These are phyloP conservation scores for Fusarium stilboides DNA, from an alignment of 2,329 filamentous ascomycete species.

Conservation along the genomic window DNA sequence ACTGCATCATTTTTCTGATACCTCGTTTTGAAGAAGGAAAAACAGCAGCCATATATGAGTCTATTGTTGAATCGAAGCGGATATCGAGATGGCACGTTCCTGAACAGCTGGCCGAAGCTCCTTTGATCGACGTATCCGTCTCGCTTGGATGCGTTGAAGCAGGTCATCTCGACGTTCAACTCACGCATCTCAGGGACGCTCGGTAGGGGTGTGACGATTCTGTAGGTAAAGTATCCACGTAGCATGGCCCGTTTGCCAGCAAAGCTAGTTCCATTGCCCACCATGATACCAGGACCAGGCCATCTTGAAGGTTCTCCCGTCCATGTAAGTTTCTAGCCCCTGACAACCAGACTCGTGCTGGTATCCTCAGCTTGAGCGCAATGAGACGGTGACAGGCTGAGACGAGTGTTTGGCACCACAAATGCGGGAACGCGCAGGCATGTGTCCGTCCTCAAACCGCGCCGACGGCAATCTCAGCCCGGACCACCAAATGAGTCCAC, in stretches of 20 bases:
- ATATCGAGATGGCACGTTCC: conserved; percentile 28
- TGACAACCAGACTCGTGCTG: conserved; percentile 30
- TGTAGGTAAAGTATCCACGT: conserved; percentile 18
- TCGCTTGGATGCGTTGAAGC: conserved; percentile 32
- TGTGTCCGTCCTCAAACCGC: conserved; percentile 47
- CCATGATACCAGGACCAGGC: conserved; percentile 29
- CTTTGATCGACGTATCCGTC: conserved; percentile 40
- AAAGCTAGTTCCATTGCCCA: conserved; percentile 20
- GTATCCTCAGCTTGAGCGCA: conserved; percentile 40
- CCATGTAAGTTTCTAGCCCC: conserved; percentile 19
- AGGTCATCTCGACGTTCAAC: conserved; percentile 22
- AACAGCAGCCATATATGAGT: background rate
- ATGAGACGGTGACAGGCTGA: conserved; percentile 48
- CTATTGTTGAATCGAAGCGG: background rate
- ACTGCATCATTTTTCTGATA: conserved; percentile 8
- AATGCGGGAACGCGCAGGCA: conserved; percentile 41
- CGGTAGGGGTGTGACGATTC: conserved; percentile 20
- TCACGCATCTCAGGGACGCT: conserved; percentile 6
- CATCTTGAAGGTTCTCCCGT: conserved; percentile 30
- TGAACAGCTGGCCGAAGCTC: conserved; percentile 44
- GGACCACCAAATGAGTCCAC: conserved; percentile 33
- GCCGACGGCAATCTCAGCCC: conserved; percentile 51
- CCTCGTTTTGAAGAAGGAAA: background rate
- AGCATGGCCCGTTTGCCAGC: conserved; percentile 29
- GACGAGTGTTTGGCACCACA: conserved; percentile 44